phyloP scores from a whole-genome alignment of 345 rosid species.

The Populus tremula region DNA sequence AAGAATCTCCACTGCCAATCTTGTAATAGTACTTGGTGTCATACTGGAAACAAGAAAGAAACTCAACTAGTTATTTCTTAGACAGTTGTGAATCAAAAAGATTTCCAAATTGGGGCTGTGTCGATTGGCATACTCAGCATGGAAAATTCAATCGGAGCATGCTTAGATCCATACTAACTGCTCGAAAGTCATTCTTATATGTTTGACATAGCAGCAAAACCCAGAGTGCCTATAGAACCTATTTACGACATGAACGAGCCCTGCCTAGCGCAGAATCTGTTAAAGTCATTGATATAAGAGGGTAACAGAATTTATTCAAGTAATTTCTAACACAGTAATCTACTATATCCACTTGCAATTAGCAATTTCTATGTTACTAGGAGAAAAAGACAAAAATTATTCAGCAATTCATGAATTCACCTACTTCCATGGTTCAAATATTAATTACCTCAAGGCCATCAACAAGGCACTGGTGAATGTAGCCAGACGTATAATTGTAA shows the following conservation, averaged over 20 bases:
- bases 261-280: not conserved
- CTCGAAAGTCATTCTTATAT: not conserved
- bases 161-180: not conserved
- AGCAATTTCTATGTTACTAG: not conserved
- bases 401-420: constrained; percentile 1
- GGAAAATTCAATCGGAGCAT: not conserved
- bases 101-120: not conserved
- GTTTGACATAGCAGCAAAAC: constrained; percentile 8
- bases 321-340: not conserved
- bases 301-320: not conserved
- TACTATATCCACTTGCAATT: not conserved
- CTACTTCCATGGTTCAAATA: constrained; percentile 10
- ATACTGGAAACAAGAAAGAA: constrained; percentile 44
- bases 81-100: not conserved
- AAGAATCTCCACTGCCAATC: constrained; percentile 62
- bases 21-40: constrained; percentile 85
- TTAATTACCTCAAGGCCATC: constrained; percentile 71
- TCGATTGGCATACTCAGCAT: not conserved
- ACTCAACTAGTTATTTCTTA: not conserved
- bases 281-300: not conserved
- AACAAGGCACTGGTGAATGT: constrained; percentile 73
- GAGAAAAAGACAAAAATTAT: not conserved
- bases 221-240: not conserved
- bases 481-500: constrained; percentile 75
- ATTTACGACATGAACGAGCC: not conserved